A percentile compares a stretch with the other conserved stretches of the same genome.
Evolutionary conservation across 2,329 filamentous ascomycete genomes (phyloP).

Genomic region (Alternaria conjuncta): DNA sequence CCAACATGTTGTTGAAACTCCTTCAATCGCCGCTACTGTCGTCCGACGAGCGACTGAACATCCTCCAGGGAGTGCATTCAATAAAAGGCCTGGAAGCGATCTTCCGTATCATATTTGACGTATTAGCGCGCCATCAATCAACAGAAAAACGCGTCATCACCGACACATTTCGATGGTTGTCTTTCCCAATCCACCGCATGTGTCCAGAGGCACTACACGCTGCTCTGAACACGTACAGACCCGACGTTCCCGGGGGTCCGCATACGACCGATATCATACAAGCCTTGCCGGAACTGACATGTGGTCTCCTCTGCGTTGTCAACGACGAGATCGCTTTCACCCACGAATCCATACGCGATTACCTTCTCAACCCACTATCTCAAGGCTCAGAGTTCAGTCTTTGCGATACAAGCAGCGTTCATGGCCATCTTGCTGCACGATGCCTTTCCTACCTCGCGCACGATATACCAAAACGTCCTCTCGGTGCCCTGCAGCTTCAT

Average conservation of each 20-base stretch:
- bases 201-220: slow-evolving; percentile 24
- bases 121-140: slow-evolving; percentile 20
- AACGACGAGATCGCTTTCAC: slow-evolving; percentile 27
- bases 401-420: slow-evolving; percentile 28
- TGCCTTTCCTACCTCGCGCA: slow-evolving; percentile 39
- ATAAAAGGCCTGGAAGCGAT: slow-evolving; percentile 31
- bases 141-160: slow-evolving; percentile 29
- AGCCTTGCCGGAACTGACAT: slow-evolving; percentile 30
- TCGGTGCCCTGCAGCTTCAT: slow-evolving; percentile 22
- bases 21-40: slow-evolving; percentile 33
- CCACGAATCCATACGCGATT: slow-evolving; percentile 34
- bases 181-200: slow-evolving; percentile 31
- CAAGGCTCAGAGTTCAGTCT: slow-evolving; percentile 33
- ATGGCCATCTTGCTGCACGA: slow-evolving; percentile 36
- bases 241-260: background rate
- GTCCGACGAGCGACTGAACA: slow-evolving; percentile 29
- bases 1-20: slow-evolving; percentile 29
- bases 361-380: slow-evolving; percentile 27
- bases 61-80: slow-evolving; percentile 23
- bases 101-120: slow-evolving; percentile 28
- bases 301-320: slow-evolving; percentile 31
- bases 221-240: slow-evolving; percentile 21
- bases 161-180: slow-evolving; percentile 36
- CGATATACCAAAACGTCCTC: slow-evolving; percentile 35
- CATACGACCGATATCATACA: slow-evolving; percentile 15